Evolutionary conservation across 2,329 filamentous ascomycete genomes (phyloP), one percentile per base, ranked within the genome.

Genomic region (Xylariaceae sp.): DNA sequence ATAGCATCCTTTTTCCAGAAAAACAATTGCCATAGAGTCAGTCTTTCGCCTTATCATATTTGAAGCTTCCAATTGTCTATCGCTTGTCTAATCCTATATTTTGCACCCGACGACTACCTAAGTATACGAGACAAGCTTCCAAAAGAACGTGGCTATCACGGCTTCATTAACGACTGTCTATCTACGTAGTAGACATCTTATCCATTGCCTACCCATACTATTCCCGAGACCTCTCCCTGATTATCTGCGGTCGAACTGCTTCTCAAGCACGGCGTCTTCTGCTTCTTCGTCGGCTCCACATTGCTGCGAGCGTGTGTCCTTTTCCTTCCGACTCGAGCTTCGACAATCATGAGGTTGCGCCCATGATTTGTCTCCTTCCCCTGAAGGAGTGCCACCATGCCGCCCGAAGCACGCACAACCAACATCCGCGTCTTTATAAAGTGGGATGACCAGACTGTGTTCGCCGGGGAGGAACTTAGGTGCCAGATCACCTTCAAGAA

Each of bases 401-500:
- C 76, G 62, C 70, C 76, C 62, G 76, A 79, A 52, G 61, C 52
- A 65, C 68, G 66, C 61, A 65, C 70, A 57, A 76, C 75, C 73
- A 92, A 95, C 76, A 90, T 99, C 70, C 88, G 92, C 71, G 92
- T 96, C 72, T 96, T 92, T 71, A 89, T 99, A 71, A 86, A 87
- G 75, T 99, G 92, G 88, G 87, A 90, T 71, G 89, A 95, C 69
- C 86, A 92, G 71, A 92, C 89, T 58, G 89, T 99, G 65, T 99
- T 97, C 74, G 89, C 94, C 53, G 94, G 94, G 72, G 94, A 99
- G 77, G 88, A 96, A 68, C 83, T 97, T 67, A 89, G 92, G 74
- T 97, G 94, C 74, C 91, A 86, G 62, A 95, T 99, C 71, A 96
- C 89, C 47, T 99, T 99, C 75, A 92, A 88, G 74, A 99, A 99